Base-by-base conservation (phyloP, 345 rosid species). In the Boechera retrofracta region DNA sequence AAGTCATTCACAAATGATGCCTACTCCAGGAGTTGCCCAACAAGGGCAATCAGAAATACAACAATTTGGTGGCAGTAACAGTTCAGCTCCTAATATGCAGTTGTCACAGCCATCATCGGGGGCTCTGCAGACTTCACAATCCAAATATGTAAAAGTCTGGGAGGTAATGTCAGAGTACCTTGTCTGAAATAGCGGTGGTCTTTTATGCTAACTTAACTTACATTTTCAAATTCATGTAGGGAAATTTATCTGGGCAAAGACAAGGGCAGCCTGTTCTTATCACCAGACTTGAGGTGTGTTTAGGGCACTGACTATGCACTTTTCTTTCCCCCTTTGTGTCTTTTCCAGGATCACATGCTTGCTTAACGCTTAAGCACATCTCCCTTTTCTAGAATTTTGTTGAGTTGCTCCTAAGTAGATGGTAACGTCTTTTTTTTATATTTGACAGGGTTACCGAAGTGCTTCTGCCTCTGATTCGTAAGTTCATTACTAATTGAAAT, bases 191-290 rank as follows among this genome's bases (percentile, higher is more conserved):
- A 54, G 18, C 35, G 16, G 59, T 75, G 32, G 54, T 73, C 18
- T 29, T 21, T 21, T 54, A 63, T 35, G 38, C 41, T 67, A 28
- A 36, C 57, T 24, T 44, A 42, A 62, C 71, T 64, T 48, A 7
- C 45, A 3, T 13, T 54, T 72, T 67, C 39, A 62, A 79, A 79
- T 71, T 57, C 48, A 53, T 81, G 74, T 85, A 95, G 99, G 99
- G 98, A 76, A 89, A 82, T 84, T 84, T 95, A 82, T 92, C 92
- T 59, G 97, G 97, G 58, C 96, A 91, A 82, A 87, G 97, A 73
- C 98, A 95, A 83, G 93, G 98, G 68, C 99, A 95, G 79, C 99
- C 97, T 51, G 96, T 95, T 73, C 92, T 92, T 69, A 92, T 95
- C 80, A 95, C 99, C 83, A 86, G 84, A 83, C 82, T 95, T 77